Percentiles rank a stretch among this genome's conserved stretches.
Evolutionary conservation across 805 yeast genomes (phyloP).

Genomic region (Millerago galiae): DNA sequence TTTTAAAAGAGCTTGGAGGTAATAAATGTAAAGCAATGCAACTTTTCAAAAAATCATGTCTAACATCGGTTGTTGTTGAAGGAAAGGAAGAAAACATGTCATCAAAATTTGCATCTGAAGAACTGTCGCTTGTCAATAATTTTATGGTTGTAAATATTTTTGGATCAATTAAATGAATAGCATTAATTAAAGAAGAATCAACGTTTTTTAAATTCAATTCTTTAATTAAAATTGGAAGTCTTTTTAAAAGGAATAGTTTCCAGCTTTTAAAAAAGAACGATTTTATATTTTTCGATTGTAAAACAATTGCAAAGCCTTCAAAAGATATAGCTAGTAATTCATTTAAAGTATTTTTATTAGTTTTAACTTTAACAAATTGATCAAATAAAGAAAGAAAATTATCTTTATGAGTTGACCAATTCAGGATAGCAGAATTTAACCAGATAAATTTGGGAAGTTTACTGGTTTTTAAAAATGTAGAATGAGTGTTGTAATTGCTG

Average conservation of each 20-base stretch:
- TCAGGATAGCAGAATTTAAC: constrained; percentile 30
- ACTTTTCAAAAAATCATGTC: constrained; percentile 45
- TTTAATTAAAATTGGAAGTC: constrained; percentile 39
- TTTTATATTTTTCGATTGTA: constrained; percentile 28
- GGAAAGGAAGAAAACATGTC: constrained; percentile 49
- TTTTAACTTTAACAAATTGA: constrained; percentile 26
- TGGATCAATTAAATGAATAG: constrained; percentile 29
- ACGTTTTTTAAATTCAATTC: constrained; percentile 25
- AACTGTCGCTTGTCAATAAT: constrained; percentile 11
- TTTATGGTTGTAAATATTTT: constrained; percentile 26
- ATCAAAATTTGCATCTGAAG: constrained; percentile 27
- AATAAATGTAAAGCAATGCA: constrained; percentile 36
- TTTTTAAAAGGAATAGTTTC: constrained; percentile 39
- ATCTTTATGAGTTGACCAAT: constrained; percentile 28
- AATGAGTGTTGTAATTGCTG: constrained; percentile 1
- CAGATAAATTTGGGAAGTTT: constrained; percentile 26
- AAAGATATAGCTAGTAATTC: constrained; percentile 39
- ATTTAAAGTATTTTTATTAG: constrained; percentile 24
- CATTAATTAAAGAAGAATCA: constrained; percentile 23
- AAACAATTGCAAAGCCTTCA: constrained; percentile 35
- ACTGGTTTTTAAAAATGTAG: constrained; percentile 18
- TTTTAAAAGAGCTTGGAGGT: constrained; percentile 26
- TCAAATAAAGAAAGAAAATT: constrained; percentile 29
- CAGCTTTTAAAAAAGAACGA: constrained; percentile 33
- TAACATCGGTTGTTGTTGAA: constrained; percentile 38